A percentile compares a stretch with the other conserved stretches of the same genome.
phyloP scores from a whole-genome alignment of 2,329 filamentous ascomycete species.

The Clarireedia hainanense region DNA sequence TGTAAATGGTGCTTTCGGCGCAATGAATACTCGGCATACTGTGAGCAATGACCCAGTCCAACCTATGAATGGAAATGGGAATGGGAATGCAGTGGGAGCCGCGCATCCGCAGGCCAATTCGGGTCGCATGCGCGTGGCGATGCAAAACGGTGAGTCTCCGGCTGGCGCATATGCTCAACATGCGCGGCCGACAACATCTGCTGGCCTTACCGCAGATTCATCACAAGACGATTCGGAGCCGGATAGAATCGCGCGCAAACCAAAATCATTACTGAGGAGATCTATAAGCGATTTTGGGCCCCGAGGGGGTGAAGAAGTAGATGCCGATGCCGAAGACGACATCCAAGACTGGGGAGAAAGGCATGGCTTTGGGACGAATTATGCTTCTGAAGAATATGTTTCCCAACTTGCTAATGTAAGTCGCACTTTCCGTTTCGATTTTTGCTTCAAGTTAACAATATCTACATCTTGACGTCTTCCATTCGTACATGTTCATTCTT shows the following conservation, averaged over 20 bases:
- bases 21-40: constrained; percentile 16
- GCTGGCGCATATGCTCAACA: constrained; percentile 7
- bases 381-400: constrained; percentile 63
- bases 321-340: constrained; percentile 21
- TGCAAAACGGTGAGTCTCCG: not conserved
- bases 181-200: constrained; percentile 18
- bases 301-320: constrained; percentile 31
- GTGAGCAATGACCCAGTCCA: constrained; percentile 23
- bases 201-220: constrained; percentile 19
- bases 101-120: constrained; percentile 1
- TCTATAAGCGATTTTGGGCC: constrained; percentile 47
- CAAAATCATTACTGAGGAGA: constrained; percentile 27
- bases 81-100: not conserved
- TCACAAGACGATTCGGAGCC: constrained; percentile 25
- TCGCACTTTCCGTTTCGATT: constrained; percentile 23
- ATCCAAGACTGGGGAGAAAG: constrained; percentile 36
- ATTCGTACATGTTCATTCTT: not conserved
- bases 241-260: constrained; percentile 19
- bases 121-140: not conserved
- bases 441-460: not conserved
- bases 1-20: constrained; percentile 17
- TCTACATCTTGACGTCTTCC: not conserved
- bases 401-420: constrained; percentile 56
- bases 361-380: constrained; percentile 67
- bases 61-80: constrained; percentile 14